Evolutionary conservation across 257 asterid genomes (phyloP), one percentile per base, ranked within the genome.

Genomic region (Salvia miltiorrhiza): DNA sequence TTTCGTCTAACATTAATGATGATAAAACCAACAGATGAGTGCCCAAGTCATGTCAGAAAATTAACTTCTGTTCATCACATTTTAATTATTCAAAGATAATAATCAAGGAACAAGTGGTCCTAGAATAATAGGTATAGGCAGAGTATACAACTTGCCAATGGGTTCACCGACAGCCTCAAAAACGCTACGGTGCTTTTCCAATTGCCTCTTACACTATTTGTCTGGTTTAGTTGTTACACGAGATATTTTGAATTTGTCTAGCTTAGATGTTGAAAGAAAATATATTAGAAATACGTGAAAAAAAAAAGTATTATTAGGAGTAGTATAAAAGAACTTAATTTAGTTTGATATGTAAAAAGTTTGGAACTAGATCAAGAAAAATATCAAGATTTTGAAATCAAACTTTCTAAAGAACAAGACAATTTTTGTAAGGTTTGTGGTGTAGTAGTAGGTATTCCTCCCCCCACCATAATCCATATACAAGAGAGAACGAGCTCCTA

Each of bases 141-240:
- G n/a, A 67, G 56, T 9, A 48, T 45, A 49, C 74, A 78, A 74
- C 53, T 72, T 50, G 73, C 53, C 58, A 58, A 41, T 71, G 73
- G 20, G 45, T 67, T 71, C 64, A 26, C 72, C 76, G 85, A 75
- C 76, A 65, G 30, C 64, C 72, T 64, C 61, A 24, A 63, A 39
- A 64, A 37, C 55, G 21, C 43, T 33, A 63, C 30, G 30, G 30
- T 26, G 30, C 30, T 4, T 26, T 26, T 48, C 75, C 45, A 14
- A 55, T 55, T 65, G 58, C 60, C 35, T 24, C 17, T 24, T 23
- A 24, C 47, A 57, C 53, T 10, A 33, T 20, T 61, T 71, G 55
- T 37, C 67, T 71, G 16, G 23, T 47, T 59, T 28, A 47, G 16
- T 64, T 41, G 54, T 16, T 17, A 16, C 30, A 26, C 30, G 30